Evolutionary conservation across 1,284 basidiomycete species (phyloP), one percentile per base, ranked within the genome.

Genomic region (Pseudozyma flocculosa): DNA sequence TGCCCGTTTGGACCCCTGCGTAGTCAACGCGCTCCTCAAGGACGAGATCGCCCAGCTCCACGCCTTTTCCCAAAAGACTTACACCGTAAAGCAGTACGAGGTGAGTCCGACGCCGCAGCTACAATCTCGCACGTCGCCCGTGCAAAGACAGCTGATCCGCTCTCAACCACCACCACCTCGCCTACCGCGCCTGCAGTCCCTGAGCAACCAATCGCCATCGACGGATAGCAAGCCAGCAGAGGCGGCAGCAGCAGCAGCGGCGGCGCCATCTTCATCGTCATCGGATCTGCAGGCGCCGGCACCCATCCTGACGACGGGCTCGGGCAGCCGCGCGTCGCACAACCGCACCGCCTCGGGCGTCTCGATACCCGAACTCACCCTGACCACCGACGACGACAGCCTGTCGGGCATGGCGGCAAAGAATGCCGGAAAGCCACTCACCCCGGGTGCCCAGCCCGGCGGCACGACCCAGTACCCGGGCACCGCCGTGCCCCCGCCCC

Each of bases 31-130:
- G 13, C 66, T 74, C 29, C 72, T 80, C 36, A 80, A 79, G 53
- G 76, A 78, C 29, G 77, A 80, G 54, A 80, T 80, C 32, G 80
- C 78, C 1, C 70, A 79, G 55, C 73, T 80, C 38, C 80, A 80
- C 51, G 80, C 80, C 11, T 80, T 80, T 51, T 79, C 78, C 0
- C 79, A 80, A 54, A 75, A 76, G 48, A 76, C 75, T 0, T 76
- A 75, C 48, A 78, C 75, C 8, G 60, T 66, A 0, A 41, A 66
- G 26, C 68, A 70, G 40, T 72, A 71, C 42, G 50, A 54, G 29
- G 38, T 46, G 23, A 62, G 58, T 14, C 5, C 14, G 21, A 40
- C 38, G 18, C 5, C n/a, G 21, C 17, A 19, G n/a, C 24, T 15
- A 7, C 38, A 13, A 14, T 15, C 18, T 17, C n/a, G n/a, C n/a